phyloP scores from a whole-genome alignment of 2,329 filamentous ascomycete species.

The Aschersonia sp. region DNA sequence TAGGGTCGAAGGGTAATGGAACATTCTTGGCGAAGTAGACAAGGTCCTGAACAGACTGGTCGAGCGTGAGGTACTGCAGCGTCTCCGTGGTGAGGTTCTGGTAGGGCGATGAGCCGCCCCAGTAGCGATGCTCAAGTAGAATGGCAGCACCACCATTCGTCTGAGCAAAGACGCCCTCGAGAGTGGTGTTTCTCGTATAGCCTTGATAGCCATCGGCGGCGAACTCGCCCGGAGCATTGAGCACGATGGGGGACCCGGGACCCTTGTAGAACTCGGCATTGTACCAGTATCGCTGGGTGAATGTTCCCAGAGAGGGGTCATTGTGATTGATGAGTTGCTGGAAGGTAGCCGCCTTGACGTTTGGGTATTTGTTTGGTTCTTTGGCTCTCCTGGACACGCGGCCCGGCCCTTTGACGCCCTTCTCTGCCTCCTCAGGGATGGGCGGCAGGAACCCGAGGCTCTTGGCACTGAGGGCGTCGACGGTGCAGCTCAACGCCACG shows the following conservation, averaged over 20 bases:
- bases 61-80: slow-evolving; percentile 63
- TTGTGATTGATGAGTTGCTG: slow-evolving; percentile 44
- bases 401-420: no score
- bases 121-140: slow-evolving; percentile 73
- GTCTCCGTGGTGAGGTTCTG: slow-evolving; percentile 48
- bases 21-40: slow-evolving; percentile 63
- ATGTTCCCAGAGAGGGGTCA: slow-evolving; percentile 41
- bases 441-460: neutral
- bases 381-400: neutral
- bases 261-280: slow-evolving; percentile 58
- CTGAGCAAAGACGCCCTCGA: slow-evolving; percentile 49
- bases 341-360: slow-evolving; percentile 17
- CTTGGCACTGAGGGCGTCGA: neutral
- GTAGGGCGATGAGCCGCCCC: slow-evolving; percentile 57
- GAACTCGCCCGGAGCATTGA: slow-evolving; percentile 54
- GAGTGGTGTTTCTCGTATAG: slow-evolving; percentile 58
- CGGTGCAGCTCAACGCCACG: neutral
- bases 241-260: slow-evolving; percentile 64
- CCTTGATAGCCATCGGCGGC: slow-evolving; percentile 40
- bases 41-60: slow-evolving; percentile 63
- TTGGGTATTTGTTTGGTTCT: neutral
- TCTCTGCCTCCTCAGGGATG: neutral
- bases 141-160: slow-evolving; percentile 59
- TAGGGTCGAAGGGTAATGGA: slow-evolving; percentile 50
- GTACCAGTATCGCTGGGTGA: slow-evolving; percentile 66